Base-by-base conservation (phyloP, 1,139 yeast species). In the Hanseniaspora uvarum region DNA sequence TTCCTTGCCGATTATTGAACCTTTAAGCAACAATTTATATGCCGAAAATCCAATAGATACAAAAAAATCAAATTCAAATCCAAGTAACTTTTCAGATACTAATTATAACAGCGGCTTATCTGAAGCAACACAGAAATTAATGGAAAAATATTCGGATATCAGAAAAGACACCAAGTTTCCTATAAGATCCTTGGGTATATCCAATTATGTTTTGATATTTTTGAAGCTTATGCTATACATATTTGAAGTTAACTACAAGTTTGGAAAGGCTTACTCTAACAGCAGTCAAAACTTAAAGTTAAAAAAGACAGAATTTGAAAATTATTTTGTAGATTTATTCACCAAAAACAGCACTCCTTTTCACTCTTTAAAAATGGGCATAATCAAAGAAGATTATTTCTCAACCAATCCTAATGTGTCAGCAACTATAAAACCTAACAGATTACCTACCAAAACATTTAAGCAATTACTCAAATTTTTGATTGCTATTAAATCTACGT, bases 161-260 rank as follows among this genome's bases (percentile, higher is more conserved):
- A 52, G 53, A 40, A 54, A 54, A 37, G 41, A 24, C 5, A 48
- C 54, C 11, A 49, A 50, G 31, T 54, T 38, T 24, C 56, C 56
- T 19, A 49, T 54, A 4, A 54, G 48, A 49, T 54, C 56, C 0
- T 28, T 49, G 19, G 56, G 56, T 14, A 40, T 54, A 14, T 49
- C 51, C 2, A 45, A 54, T 23, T 54, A 54, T 40, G 40, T 54
- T 21, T 30, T 54, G 11, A 33, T 54, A 5, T 54, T 54, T 39
- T 36, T 54, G 12, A 49, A 40, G 40, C 38, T 54, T 19, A 44
- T 54, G 33, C 37, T 31, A 1, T 26, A 54, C 43, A 49, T 54
- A 11, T 54, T 51, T 36, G 56, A 54, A 18, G 56, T 49, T 14
- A 26, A 41, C 4, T 54, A 46, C 36, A 31, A 21, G 18, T 45